Conservation (phyloP, 2,329 filamentous ascomycete genomes). For the Metarhizium anisopliae region DNA sequence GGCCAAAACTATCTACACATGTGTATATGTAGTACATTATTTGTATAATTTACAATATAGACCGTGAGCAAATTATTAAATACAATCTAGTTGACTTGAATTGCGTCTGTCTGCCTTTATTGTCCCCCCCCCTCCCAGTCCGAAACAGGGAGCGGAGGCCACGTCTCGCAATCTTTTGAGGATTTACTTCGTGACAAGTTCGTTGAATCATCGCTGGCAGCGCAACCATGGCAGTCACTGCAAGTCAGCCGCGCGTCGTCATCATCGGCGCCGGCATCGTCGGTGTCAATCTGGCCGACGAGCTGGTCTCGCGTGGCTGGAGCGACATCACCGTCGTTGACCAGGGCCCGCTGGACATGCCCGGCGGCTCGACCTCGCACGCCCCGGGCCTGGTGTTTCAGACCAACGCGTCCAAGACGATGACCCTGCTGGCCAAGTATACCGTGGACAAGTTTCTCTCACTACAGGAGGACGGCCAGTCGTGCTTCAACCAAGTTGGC, state of each 20-base stretch:
- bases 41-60: too few relatives aligned
- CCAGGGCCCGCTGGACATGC: conserved; percentile 53
- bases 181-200: not conserved
- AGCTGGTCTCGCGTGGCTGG: conserved; percentile 55
- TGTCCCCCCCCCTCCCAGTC: too few relatives aligned
- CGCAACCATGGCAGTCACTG: conserved; percentile 18
- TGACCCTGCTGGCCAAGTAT: conserved; percentile 51
- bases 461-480: conserved; percentile 26
- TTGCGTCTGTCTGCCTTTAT: too few relatives aligned
- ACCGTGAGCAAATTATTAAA: too few relatives aligned
- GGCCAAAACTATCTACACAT: not conserved
- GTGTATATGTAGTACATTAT: not conserved
- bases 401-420: conserved; percentile 46
- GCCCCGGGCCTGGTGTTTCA: conserved; percentile 58
- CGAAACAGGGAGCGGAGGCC: too few relatives aligned
- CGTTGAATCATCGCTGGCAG: not conserved
- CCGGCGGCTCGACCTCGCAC: conserved; percentile 57
- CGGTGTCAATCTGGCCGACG: conserved; percentile 54
- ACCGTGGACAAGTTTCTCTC: conserved; percentile 51
- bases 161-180: too few relatives aligned
- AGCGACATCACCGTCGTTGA: conserved; percentile 55
- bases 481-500: conserved; percentile 54
- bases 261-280: conserved; percentile 58
- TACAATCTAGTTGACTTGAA: too few relatives aligned
- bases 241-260: conserved; percentile 35